Base-by-base conservation (phyloP, 148 eudicot species). In the Spergularia bocconei region DNA sequence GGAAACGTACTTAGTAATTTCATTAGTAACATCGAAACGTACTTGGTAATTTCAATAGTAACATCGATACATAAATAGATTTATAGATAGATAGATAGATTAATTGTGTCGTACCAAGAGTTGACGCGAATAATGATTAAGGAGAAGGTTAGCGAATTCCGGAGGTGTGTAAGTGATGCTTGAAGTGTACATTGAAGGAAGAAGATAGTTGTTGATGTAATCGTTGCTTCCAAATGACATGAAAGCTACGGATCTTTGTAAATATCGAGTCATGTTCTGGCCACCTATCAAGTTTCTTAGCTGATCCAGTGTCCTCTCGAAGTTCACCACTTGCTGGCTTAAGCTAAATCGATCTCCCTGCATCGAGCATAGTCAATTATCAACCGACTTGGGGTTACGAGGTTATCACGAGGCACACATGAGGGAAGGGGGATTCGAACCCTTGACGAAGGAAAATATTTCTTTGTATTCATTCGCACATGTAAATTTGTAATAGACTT, bases 121-220 rank as follows among this genome's bases (percentile, higher is more conserved):
- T 74, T 95, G 97, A 6, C 89, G 82, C 0, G 90, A 83, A 56
- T 90, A 95, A 47, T 68, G 91, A 63, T 85, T 86, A 10, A 95
- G 86, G 60, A 95, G 92, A 63, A 95, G 89, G 82, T 86, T 89
- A 75, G 90, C 96, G 50, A 86, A 95, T 17, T 87, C 80, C 0
- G 85, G 56, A 23, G 97, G 92, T 10, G 11, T 84, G 89, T 90
- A 95, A 21, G 69, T 81, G 83, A 12, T 62, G 86, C 96, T 87
- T 15, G 88, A 73, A 44, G 87, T 57, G 77, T 92, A 95, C 14
- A 85, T 47, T 33, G 86, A 60, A 14, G 97, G 89, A 75, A 95
- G 7, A n/a, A 95, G 90, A 73, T 95, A 95, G 87, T 95, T 95
- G 86, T 95, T 90, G 79, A 95, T 82, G 89, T 95, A 92, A 87